These are phyloP conservation scores for Magnolia changhungtana DNA, from an alignment of 164 flowering plant species.

Conservation along the genomic window DNA sequence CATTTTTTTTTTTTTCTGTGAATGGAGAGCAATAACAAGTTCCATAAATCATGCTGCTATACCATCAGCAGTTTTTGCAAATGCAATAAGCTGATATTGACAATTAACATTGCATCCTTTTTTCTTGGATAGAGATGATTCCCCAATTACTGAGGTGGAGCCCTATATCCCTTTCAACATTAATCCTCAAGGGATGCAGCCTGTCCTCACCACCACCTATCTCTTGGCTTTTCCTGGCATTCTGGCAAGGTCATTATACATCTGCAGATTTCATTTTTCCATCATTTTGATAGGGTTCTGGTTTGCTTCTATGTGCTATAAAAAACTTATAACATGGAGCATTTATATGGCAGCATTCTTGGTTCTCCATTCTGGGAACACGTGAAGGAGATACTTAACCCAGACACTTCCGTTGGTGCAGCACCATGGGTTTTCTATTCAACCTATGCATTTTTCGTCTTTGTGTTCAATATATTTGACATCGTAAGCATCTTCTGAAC, in stretches of 20 bases:
- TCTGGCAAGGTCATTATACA: conserved; percentile 63
- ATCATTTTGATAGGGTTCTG: neutral
- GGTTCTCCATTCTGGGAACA: conserved; percentile 77
- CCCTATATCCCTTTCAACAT: conserved; percentile 97
- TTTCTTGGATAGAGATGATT: conserved; percentile 58
- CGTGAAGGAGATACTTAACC: conserved; percentile 81
- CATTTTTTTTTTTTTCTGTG: no score
- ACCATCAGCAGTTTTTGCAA: neutral
- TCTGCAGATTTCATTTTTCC: neutral
- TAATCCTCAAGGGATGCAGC: conserved; percentile 99
- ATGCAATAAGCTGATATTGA: neutral
- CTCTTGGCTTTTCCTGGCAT: conserved; percentile 84
- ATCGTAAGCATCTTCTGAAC: conserved; percentile 65
- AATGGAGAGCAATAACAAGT: neutral
- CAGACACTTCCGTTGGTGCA: conserved; percentile 77
- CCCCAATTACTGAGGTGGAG: conserved; percentile 90
- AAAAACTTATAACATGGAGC: conserved; percentile 17
- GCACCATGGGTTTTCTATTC: conserved; percentile 89
- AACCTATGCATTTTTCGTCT: conserved; percentile 84
- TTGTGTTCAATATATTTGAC: conserved; percentile 91
- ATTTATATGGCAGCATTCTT: conserved; percentile 53
- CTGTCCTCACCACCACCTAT: conserved; percentile 83
- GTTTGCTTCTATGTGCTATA: neutral
- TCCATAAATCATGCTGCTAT: neutral
- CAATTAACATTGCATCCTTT: neutral